A percentile compares a stretch with the other conserved stretches of the same genome.
phyloP scores from a whole-genome alignment of 352 stramenopile species.

The Phytophthora pinifolia region DNA sequence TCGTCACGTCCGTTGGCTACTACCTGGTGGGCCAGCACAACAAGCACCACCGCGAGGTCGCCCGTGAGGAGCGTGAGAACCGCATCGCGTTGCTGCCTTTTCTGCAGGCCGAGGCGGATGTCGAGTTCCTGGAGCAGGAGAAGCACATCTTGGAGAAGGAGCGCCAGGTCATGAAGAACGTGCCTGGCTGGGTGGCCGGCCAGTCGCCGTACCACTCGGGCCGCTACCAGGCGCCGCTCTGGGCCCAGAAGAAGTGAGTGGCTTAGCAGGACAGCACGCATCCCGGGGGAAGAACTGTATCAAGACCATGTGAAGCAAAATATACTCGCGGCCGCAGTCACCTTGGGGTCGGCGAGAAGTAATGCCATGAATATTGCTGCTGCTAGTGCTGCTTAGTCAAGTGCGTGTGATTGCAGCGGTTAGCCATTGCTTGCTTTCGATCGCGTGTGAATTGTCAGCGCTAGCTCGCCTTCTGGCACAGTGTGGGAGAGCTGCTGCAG shows the following conservation, averaged over 20 bases:
- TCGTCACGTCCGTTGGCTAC: constrained; percentile 71
- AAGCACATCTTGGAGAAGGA: constrained; percentile 90
- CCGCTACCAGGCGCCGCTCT: constrained; percentile 78
- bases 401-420: constrained; percentile 3
- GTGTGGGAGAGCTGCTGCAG: constrained; percentile 6
- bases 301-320: constrained; percentile 31
- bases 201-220: constrained; percentile 89
- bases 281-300: constrained; percentile 18
- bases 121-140: constrained; percentile 85
- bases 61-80: constrained; percentile 90
- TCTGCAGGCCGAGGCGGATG: constrained; percentile 96
- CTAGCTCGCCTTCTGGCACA: constrained; percentile 17
- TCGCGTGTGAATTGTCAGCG: constrained; percentile 5
- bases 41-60: constrained; percentile 61
- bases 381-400: constrained; percentile 10
- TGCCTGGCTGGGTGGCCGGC: constrained; percentile 90
- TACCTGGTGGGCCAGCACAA: constrained; percentile 83
- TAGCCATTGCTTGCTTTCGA: constrained; percentile 18
- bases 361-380: constrained; percentile 23
- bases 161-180: constrained; percentile 95
- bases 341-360: constrained; percentile 12
- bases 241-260: constrained; percentile 76
- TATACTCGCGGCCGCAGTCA: constrained; percentile 18
- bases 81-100: constrained; percentile 93
- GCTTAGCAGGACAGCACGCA: constrained; percentile 2